Conservation (phyloP, 2,329 filamentous ascomycete genomes). For the Cladosporium sphaerospermum region DNA sequence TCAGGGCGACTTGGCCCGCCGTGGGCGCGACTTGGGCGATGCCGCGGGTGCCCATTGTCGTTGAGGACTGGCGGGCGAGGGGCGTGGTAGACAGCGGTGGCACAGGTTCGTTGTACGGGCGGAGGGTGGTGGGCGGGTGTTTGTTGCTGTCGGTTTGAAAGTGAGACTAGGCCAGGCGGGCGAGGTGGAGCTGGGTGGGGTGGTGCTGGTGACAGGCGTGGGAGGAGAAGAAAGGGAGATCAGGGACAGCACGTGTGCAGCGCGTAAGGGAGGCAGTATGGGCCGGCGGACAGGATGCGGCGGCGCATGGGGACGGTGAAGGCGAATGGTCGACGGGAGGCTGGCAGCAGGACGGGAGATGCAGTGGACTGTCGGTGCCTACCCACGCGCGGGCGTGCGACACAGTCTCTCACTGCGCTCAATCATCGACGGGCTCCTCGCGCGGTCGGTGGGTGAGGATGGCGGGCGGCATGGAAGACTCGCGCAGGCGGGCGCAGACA, state of each 20-base stretch:
- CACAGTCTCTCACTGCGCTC: no score
- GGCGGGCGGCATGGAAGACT: no score
- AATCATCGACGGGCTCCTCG: no score
- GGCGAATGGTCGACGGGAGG: background rate
- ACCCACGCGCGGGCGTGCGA: no score
- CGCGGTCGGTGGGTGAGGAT: no score
- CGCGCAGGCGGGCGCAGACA: no score
- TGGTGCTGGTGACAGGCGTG: slow-evolving; percentile 1
- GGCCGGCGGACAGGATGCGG: background rate
- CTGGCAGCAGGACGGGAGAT: background rate
- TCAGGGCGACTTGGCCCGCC: slow-evolving; percentile 37
- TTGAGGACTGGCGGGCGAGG: background rate
- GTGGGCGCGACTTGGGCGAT: slow-evolving; percentile 31
- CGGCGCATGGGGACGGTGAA: background rate
- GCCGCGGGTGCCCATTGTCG: slow-evolving; percentile 29
- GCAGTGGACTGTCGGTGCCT: no score
- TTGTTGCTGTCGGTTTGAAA: slow-evolving; percentile 9
- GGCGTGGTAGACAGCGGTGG: background rate
- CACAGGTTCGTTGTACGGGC: slow-evolving; percentile 3
- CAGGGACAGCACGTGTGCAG: slow-evolving; percentile 1
- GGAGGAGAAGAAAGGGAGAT: background rate
- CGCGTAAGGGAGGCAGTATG: background rate
- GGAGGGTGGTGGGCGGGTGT: background rate
- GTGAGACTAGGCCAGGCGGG: slow-evolving; percentile 1
- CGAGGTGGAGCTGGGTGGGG: background rate